Evolutionary conservation across 2,329 filamentous ascomycete species (phyloP).

Genomic region (Xylariomycetidae sp.): DNA sequence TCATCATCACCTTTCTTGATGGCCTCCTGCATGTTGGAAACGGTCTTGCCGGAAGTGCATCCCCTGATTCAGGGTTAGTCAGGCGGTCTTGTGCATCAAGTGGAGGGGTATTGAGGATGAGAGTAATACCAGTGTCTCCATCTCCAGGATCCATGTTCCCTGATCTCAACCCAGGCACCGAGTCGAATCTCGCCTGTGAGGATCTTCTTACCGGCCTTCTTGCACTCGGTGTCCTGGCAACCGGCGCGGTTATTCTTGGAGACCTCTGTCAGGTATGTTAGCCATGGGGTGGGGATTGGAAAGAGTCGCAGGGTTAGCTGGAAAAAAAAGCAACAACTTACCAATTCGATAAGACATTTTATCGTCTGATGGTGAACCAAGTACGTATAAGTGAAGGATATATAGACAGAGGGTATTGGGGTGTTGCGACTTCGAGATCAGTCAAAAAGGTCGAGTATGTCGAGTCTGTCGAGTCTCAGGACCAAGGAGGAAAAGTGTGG

Average conservation of each 20-base stretch:
- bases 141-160: slow-evolving; percentile 58
- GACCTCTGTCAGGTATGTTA: slow-evolving; percentile 51
- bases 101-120: slow-evolving; percentile 1
- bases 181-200: slow-evolving; percentile 73
- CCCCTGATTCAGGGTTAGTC: slow-evolving; percentile 55
- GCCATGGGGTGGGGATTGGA: too few species aligned
- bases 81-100: slow-evolving; percentile 2
- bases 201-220: slow-evolving; percentile 65
- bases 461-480: too few species aligned
- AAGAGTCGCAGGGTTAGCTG: too few species aligned
- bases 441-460: too few species aligned
- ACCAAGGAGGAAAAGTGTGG: too few species aligned
- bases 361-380: too few species aligned
- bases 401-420: too few species aligned
- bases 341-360: too few species aligned
- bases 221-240: slow-evolving; percentile 72
- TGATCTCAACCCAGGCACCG: slow-evolving; percentile 65
- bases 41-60: slow-evolving; percentile 74
- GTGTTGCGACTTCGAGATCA: too few species aligned
- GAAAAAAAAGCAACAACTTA: too few species aligned
- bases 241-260: slow-evolving; percentile 66
- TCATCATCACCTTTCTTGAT: slow-evolving; percentile 44
- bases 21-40: slow-evolving; percentile 59
- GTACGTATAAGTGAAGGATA: too few species aligned
- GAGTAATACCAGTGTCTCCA: slow-evolving; percentile 81